Percentiles rank a stretch among this genome's conserved stretches.
Evolutionary conservation across 352 stramenopile genomes (phyloP).

Genomic region (Thalassiosira exigua): DNA sequence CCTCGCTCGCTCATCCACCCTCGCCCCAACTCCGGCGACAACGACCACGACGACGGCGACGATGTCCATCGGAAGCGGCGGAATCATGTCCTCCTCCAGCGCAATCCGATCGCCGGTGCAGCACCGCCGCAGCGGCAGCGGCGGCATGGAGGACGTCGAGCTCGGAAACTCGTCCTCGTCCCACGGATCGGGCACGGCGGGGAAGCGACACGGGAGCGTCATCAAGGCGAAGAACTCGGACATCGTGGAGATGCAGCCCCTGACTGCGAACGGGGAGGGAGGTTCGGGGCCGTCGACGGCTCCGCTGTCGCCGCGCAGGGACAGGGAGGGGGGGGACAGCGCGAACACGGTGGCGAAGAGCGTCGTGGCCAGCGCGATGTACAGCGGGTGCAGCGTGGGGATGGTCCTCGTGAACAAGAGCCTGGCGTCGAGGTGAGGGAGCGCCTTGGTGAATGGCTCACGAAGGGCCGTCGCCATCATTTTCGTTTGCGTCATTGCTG

Average conservation of each 20-base stretch:
- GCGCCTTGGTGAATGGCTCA: too few species aligned
- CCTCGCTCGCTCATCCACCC: neutral
- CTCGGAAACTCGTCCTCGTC: slow-evolving; percentile 33
- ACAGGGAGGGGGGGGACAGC: slow-evolving; percentile 1
- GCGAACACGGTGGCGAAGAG: slow-evolving; percentile 29
- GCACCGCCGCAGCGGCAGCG: neutral
- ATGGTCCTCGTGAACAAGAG: slow-evolving; percentile 90
- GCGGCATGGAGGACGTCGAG: slow-evolving; percentile 49
- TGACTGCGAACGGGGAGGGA: slow-evolving; percentile 25
- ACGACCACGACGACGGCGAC: too few species aligned
- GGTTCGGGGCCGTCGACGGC: neutral
- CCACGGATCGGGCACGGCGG: neutral
- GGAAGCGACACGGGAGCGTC: neutral
- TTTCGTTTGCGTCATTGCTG: too few species aligned
- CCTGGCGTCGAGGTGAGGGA: slow-evolving; percentile 80
- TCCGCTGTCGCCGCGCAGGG: neutral
- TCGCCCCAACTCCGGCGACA: neutral
- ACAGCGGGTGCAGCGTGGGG: slow-evolving; percentile 84
- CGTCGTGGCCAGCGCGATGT: slow-evolving; percentile 68
- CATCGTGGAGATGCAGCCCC: slow-evolving; percentile 39
- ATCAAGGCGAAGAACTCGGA: slow-evolving; percentile 53
- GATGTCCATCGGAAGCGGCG: neutral
- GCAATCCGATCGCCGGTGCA: neutral
- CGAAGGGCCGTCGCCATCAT: neutral
- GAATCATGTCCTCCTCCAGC: neutral